Evolutionary conservation across 495 filamentous ascomycete genomes (phyloP), one percentile per base, ranked within the genome.

Genomic region (Podospora anserina): DNA sequence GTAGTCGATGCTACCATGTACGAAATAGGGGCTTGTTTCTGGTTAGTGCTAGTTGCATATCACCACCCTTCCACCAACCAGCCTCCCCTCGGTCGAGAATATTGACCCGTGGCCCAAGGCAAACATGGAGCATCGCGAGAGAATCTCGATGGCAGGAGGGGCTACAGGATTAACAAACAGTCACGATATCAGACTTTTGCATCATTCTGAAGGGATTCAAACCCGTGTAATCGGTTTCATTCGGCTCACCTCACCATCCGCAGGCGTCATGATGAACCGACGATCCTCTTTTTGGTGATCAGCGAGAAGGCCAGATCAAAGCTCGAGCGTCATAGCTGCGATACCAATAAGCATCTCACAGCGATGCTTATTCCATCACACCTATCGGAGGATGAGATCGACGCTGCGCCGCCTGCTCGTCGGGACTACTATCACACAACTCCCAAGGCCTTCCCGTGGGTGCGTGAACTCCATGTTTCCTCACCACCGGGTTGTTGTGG

Each of bases 251-350:
- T 66, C 26, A 58, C 63, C 19, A 20, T 54, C 53, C 18, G 23
- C 49, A 18, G 32, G 59, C 66, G 66, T 68, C 66, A 68, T 68
- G 66, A 61, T 61, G 32, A 23, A 61, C 27, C 11, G 59, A 28
- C 59, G 66, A 68, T 67, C 57, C 64, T 23, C 18, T 55, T 53
- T 19, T 20, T 20, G 32, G 27, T 20, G 57, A 30, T 28, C 32
- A 16, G 15, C 20, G 5, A 54, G 15, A 5, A 16, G 49, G 19
- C 32, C 19, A 19, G 39, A n/a, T 13, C 63, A 28, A 18, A 32
- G 19, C 26, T 61, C 55, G 13, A 26, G 55, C n/a, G 55, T 58
- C 55, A 58, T 26, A 18, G 54, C 18, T 16, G 20, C 6, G 9
- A 57, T 57, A 18, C 20, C 0, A 57, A 39, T 49, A 49, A 49